These are phyloP conservation scores for Annona cherimola DNA, from an alignment of 164 flowering plant species.

Conservation along the genomic window DNA sequence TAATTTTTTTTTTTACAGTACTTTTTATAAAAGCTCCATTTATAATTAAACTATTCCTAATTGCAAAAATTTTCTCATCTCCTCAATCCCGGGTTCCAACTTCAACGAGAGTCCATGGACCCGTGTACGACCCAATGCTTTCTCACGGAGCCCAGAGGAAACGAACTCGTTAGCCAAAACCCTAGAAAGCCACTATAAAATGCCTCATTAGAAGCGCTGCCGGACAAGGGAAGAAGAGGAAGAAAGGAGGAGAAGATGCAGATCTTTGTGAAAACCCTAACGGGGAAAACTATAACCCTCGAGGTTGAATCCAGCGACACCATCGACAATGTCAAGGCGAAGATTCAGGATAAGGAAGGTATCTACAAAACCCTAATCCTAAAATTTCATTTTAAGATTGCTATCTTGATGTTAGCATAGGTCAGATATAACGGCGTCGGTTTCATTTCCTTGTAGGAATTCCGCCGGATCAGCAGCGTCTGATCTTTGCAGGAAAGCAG, in stretches of 20 bases:
- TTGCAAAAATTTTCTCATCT: too few relatives aligned
- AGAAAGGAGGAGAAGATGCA: conserved; percentile 31
- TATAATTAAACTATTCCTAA: too few relatives aligned
- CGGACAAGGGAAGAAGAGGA: not conserved
- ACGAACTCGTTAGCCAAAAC: too few relatives aligned
- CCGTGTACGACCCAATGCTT: too few relatives aligned
- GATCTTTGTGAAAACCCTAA: conserved; percentile 65
- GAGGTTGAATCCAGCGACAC: conserved; percentile 41
- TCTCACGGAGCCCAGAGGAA: too few relatives aligned
- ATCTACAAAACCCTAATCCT: not conserved
- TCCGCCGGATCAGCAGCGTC: conserved; percentile 31
- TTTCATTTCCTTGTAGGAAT: conserved; percentile 12
- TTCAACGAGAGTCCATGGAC: too few relatives aligned
- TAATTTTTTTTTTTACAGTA: too few relatives aligned
- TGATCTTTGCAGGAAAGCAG: conserved; percentile 30
- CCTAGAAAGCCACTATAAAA: not conserved
- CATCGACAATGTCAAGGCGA: conserved; percentile 27
- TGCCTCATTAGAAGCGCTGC: not conserved
- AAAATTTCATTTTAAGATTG: not conserved
- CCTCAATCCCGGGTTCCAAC: too few relatives aligned
- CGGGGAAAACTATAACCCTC: conserved; percentile 58
- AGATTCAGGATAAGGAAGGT: conserved; percentile 27
- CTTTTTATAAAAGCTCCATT: too few relatives aligned
- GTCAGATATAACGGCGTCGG: not conserved
- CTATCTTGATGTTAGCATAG: not conserved